Evolutionary conservation across 176 grass and related monocot species (phyloP).

Genomic region (Hsuehochloa calcarea): DNA sequence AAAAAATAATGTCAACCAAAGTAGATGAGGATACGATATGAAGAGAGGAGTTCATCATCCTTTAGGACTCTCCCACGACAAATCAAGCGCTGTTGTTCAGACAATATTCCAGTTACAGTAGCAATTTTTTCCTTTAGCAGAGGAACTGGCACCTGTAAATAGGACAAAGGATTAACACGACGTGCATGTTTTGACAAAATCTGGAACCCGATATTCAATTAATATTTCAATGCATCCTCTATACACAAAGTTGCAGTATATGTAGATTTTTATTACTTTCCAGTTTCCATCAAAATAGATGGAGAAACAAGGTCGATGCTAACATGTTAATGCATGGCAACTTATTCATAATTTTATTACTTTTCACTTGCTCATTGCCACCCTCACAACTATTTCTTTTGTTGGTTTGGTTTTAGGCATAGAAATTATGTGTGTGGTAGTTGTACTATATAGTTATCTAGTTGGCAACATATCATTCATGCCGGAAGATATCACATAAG

Average conservation of each 20-base stretch:
- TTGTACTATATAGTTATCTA: constrained; percentile 10
- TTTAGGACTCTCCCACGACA: constrained; percentile 90
- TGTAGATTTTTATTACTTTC: constrained; percentile 3
- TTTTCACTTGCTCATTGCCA: background rate
- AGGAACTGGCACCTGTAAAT: constrained; percentile 83
- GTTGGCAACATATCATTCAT: background rate
- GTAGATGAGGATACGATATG: constrained; percentile 81
- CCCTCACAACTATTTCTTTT: constrained; percentile 16
- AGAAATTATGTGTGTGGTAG: background rate
- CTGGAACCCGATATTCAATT: constrained; percentile 16
- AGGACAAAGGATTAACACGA: constrained; percentile 5
- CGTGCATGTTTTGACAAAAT: constrained; percentile 18
- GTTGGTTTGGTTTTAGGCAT: background rate
- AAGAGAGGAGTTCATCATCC: constrained; percentile 94
- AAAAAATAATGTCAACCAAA: constrained; percentile 17
- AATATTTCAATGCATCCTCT: background rate
- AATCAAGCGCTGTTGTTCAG: constrained; percentile 90
- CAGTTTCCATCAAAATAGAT: constrained; percentile 8
- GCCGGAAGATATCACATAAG: background rate
- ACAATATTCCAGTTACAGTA: constrained; percentile 80
- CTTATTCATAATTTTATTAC: background rate
- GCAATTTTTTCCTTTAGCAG: constrained; percentile 96
- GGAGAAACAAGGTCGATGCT: background rate
- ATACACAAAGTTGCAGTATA: background rate
- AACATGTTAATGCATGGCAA: background rate